Evolutionary conservation across 306 rosid genomes (phyloP).

Genomic region (Datisca glomerata): DNA sequence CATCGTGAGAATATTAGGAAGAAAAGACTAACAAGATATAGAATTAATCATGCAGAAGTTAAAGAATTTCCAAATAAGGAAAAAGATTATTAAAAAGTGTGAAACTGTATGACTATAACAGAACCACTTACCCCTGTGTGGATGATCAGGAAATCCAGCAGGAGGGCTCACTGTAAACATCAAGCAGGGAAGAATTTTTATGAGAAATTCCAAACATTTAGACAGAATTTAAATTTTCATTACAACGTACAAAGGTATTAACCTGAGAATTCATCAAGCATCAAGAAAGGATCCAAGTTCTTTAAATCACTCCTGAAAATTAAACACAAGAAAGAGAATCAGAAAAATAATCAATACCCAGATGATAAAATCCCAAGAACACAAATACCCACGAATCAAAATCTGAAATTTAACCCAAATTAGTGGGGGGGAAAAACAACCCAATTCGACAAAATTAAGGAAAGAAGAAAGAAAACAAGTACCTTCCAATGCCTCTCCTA

Average conservation of each 20-base stretch:
- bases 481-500: constrained; percentile 54
- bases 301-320: constrained; percentile 30
- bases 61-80: background rate
- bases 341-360: constrained; percentile 10
- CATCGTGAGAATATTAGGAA: background rate
- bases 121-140: constrained; percentile 65
- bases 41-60: background rate
- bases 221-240: no score
- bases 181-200: background rate
- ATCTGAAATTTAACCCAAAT: background rate
- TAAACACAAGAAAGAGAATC: background rate
- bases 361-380: background rate
- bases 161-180: constrained; percentile 41
- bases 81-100: background rate
- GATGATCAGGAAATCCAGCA: constrained; percentile 64
- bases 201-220: no score
- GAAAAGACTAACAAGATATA: no score
- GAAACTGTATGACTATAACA: background rate
- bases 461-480: background rate
- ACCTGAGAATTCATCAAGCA: constrained; percentile 53
- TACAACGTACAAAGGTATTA: background rate
- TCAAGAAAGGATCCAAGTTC: constrained; percentile 47
- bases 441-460: background rate
- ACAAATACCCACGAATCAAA: background rate
- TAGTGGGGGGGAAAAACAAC: background rate